Evolutionary conservation across 2,329 filamentous ascomycete genomes (phyloP).

Genomic region (Ascomycota sp.): DNA sequence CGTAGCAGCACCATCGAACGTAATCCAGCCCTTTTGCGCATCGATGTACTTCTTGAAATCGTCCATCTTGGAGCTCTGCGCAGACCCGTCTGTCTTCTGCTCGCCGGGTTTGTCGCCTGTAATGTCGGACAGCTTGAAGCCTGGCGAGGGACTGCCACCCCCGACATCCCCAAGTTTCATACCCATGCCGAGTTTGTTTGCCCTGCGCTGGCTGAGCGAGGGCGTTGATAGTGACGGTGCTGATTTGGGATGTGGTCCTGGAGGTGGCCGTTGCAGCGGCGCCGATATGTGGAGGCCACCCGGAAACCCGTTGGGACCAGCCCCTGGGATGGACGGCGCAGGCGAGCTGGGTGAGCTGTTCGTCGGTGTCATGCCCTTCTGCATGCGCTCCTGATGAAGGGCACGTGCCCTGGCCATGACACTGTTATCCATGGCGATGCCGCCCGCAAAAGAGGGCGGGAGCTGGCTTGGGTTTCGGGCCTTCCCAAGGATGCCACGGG

Average conservation of each 20-base stretch:
- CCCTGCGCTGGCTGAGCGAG: constrained; percentile 44
- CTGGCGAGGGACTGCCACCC: constrained; percentile 9
- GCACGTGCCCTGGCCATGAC: constrained; percentile 26
- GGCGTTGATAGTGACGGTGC: constrained; percentile 28
- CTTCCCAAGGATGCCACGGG: constrained; percentile 51
- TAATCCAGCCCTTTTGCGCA: constrained; percentile 72
- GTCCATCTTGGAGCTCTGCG: constrained; percentile 27
- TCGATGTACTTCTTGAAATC: constrained; percentile 65
- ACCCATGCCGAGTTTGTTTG: constrained; percentile 18
- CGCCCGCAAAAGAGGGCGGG: constrained; percentile 14
- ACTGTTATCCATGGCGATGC: constrained; percentile 14
- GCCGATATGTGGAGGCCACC: constrained; percentile 19
- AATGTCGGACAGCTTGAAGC: constrained; percentile 23
- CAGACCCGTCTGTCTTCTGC: constrained; percentile 13
- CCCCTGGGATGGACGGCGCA: constrained; percentile 11
- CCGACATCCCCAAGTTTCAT: constrained; percentile 37
- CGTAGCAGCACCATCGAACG: constrained; percentile 77
- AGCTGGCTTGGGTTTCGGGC: constrained; percentile 29
- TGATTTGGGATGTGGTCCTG: constrained; percentile 27
- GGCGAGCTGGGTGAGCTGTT: constrained; percentile 10
- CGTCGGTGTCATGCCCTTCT: constrained; percentile 17
- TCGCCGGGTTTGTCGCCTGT: constrained; percentile 5
- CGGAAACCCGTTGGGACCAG: constrained; percentile 20
- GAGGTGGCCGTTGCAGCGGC: constrained; percentile 21
- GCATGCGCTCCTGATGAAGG: constrained; percentile 23